These are phyloP conservation scores for Nakaseomyces delphensis DNA, from an alignment of 1,139 yeast species.

Conservation along the genomic window DNA sequence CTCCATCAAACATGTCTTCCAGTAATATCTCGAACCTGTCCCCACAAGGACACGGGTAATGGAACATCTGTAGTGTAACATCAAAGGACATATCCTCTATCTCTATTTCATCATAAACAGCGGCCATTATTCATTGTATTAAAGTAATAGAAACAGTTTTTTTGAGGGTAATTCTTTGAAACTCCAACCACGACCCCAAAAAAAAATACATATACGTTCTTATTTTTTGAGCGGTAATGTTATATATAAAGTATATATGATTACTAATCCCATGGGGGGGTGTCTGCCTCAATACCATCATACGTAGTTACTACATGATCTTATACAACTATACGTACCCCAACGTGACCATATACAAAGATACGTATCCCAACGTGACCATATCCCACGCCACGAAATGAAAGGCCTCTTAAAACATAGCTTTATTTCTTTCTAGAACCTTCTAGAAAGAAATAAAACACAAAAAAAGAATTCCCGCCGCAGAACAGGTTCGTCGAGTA, in stretches of 20 bases:
- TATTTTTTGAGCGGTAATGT: background rate
- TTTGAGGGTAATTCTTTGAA: no score
- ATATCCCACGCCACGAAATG: no score
- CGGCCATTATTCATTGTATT: conserved; percentile 34
- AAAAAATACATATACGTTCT: no score
- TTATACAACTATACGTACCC: no score
- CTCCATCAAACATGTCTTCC: conserved; percentile 84
- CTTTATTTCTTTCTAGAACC: no score
- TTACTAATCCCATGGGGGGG: background rate
- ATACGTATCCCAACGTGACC: no score
- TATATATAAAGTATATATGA: background rate
- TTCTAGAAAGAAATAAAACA: background rate
- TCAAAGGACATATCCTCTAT: conserved; percentile 95
- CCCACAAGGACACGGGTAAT: conserved; percentile 98
- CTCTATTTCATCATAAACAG: conserved; percentile 82
- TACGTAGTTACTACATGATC: no score
- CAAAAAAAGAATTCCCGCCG: background rate
- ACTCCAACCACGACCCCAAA: no score
- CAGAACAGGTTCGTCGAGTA: no score
- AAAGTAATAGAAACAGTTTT: no score
- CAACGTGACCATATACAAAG: no score
- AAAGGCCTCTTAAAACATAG: no score
- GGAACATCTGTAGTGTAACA: conserved; percentile 66
- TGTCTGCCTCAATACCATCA: background rate
- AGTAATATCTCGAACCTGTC: conserved; percentile 81